phyloP scores from a whole-genome alignment of 768 basidiomycete genomes.

The Russula sp. region DNA sequence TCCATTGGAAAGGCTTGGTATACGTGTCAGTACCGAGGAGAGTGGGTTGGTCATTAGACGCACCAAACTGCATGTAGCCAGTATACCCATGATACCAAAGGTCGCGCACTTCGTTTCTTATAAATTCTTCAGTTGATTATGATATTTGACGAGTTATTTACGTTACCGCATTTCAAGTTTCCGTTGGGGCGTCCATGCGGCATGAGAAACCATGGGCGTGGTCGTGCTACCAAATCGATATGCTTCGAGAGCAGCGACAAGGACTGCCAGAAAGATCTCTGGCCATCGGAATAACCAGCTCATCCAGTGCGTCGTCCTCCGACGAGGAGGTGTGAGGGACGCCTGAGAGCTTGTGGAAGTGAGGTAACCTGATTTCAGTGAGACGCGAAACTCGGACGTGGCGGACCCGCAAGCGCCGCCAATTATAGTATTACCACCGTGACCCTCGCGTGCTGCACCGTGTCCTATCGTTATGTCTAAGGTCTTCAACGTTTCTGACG shows the following conservation, averaged over 20 bases:
- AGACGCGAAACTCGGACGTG: too few species aligned
- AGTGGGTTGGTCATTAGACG: conserved; percentile 29
- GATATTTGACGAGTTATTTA: neutral
- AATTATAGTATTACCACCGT: too few species aligned
- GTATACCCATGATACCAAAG: conserved; percentile 91
- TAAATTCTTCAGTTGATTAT: neutral
- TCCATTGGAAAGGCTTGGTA: conserved; percentile 76
- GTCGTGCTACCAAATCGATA: conserved; percentile 23
- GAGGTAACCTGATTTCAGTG: neutral
- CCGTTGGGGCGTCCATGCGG: conserved; percentile 54
- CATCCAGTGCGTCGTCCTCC: conserved; percentile 34
- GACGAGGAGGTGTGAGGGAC: conserved; percentile 12
- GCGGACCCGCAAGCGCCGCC: too few species aligned
- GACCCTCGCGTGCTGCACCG: too few species aligned
- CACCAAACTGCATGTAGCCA: conserved; percentile 84
- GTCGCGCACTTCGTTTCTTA: conserved; percentile 66
- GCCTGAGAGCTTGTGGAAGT: neutral
- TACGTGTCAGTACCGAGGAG: conserved; percentile 19
- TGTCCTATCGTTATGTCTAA: conserved; percentile 43
- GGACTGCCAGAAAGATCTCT: conserved; percentile 43
- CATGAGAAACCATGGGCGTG: conserved; percentile 16
- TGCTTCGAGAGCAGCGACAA: conserved; percentile 42
- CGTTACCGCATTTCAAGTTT: conserved; percentile 57
- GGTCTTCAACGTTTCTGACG: conserved; percentile 55
- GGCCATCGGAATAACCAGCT: conserved; percentile 51